Evolutionary conservation across 73 alveolate species (phyloP).

Genomic region (Blepharisma stoltei): DNA sequence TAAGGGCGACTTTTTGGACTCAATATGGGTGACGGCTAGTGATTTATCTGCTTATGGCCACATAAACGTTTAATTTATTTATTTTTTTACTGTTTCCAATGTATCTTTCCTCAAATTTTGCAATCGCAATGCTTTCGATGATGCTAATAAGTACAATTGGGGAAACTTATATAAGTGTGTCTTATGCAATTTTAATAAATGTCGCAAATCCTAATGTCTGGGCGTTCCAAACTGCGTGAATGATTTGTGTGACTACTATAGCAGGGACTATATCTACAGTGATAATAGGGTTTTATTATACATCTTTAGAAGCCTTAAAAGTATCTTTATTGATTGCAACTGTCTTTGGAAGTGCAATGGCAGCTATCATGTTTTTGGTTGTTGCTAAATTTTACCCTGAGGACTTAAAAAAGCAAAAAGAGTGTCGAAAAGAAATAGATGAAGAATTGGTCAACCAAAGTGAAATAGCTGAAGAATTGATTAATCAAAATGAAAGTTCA

Average conservation of each 20-base stretch:
- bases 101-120: constrained; percentile 18
- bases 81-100: background rate
- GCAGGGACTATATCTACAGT: background rate
- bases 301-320: background rate
- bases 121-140: constrained; percentile 2
- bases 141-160: background rate
- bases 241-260: background rate
- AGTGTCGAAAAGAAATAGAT: too few species aligned
- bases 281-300: background rate
- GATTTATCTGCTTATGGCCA: too few species aligned
- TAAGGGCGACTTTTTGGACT: too few species aligned
- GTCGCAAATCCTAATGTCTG: background rate
- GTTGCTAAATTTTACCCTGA: background rate
- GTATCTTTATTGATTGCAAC: background rate
- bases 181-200: background rate
- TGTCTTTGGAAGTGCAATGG: background rate
- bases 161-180: constrained; percentile 10
- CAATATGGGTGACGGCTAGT: too few species aligned
- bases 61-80: background rate
- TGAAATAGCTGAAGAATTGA: too few species aligned
- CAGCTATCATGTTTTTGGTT: background rate
- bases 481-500: too few species aligned
- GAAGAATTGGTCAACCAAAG: too few species aligned
- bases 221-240: constrained; percentile 28
- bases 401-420: background rate